Evolutionary conservation across 2,329 filamentous ascomycete species (phyloP).

Genomic region (Fusarium sulawesiense): DNA sequence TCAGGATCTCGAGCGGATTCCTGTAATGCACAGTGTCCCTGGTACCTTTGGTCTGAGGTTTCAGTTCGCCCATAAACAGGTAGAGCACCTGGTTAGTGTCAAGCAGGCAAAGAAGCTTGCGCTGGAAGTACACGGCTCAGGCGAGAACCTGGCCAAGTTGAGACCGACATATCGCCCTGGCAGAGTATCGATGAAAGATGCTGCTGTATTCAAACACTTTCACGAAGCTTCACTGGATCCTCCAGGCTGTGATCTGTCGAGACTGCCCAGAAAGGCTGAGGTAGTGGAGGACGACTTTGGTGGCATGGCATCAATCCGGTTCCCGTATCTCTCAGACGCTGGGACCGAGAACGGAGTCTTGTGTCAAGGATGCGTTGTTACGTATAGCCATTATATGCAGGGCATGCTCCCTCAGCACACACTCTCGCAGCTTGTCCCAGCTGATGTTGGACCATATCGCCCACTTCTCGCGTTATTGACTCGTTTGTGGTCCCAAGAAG

Average conservation of each 20-base stretch:
- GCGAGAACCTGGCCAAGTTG: constrained; percentile 20
- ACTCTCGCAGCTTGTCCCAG: constrained; percentile 33
- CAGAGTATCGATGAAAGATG: constrained; percentile 28
- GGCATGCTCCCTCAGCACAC: constrained; percentile 27
- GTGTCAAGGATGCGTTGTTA: constrained; percentile 43
- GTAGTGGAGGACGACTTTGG: constrained; percentile 40
- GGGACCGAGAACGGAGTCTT: constrained; percentile 35
- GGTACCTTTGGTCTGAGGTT: constrained; percentile 41
- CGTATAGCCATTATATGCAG: constrained; percentile 37
- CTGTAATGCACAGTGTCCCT: constrained; percentile 40
- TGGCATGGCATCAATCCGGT: constrained; percentile 44
- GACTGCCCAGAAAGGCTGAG: constrained; percentile 26
- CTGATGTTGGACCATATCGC: constrained; percentile 34
- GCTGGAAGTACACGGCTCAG: constrained; percentile 43
- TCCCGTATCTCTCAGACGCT: constrained; percentile 39
- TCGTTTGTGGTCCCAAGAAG: constrained; percentile 35
- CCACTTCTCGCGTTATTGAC: constrained; percentile 36
- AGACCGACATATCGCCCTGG: constrained; percentile 22
- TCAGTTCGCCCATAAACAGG: constrained; percentile 23
- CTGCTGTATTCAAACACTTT: constrained; percentile 36
- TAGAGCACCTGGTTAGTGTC: constrained; percentile 44
- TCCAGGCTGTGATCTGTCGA: constrained; percentile 41
- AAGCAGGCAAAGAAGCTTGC: constrained; percentile 46
- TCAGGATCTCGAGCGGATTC: constrained; percentile 35
- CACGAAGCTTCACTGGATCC: constrained; percentile 39